Conservation (phyloP, 305 asterid species). For the Solanum chacoense region DNA sequence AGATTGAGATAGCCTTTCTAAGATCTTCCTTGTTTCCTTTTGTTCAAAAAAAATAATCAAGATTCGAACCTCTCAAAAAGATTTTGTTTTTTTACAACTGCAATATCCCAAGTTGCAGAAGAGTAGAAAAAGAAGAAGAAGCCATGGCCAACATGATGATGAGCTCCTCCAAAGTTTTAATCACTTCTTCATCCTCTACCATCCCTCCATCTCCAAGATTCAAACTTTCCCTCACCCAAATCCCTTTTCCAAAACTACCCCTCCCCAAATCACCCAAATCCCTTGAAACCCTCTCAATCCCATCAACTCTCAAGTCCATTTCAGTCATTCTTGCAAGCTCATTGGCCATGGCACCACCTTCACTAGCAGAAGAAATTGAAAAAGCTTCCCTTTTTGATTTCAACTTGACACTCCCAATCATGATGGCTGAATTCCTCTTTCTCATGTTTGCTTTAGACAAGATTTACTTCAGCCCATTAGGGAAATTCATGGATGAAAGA, state of each 20-base stretch:
- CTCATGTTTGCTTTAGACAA: slow-evolving; percentile 90
- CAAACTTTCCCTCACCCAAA: slow-evolving; percentile 10
- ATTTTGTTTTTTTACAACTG: not conserved
- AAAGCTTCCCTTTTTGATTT: slow-evolving; percentile 85
- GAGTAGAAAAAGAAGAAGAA: not conserved
- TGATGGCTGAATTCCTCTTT: slow-evolving; percentile 56
- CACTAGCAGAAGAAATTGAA: slow-evolving; percentile 62
- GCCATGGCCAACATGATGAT: slow-evolving; percentile 33
- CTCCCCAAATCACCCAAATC: slow-evolving; percentile 27
- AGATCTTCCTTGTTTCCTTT: not conserved
- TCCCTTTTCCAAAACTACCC: slow-evolving; percentile 32
- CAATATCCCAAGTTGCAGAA: not conserved
- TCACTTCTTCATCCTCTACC: slow-evolving; percentile 4
- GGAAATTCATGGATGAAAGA: slow-evolving; percentile 86
- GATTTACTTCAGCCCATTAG: slow-evolving; percentile 67
- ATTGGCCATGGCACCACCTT: slow-evolving; percentile 57
- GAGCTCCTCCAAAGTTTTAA: slow-evolving; percentile 29
- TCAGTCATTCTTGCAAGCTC: slow-evolving; percentile 51
- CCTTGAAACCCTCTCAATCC: slow-evolving; percentile 21
- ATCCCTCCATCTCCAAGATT: not conserved
- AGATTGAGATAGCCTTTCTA: slow-evolving; percentile 19
- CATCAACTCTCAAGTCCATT: slow-evolving; percentile 10
- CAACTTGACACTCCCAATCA: slow-evolving; percentile 82
- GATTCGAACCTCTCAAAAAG: not conserved
- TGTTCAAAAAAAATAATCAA: not conserved